These are phyloP conservation scores for Dipodascopsis tothii DNA, from an alignment of 805 yeast genomes.

Conservation along the genomic window DNA sequence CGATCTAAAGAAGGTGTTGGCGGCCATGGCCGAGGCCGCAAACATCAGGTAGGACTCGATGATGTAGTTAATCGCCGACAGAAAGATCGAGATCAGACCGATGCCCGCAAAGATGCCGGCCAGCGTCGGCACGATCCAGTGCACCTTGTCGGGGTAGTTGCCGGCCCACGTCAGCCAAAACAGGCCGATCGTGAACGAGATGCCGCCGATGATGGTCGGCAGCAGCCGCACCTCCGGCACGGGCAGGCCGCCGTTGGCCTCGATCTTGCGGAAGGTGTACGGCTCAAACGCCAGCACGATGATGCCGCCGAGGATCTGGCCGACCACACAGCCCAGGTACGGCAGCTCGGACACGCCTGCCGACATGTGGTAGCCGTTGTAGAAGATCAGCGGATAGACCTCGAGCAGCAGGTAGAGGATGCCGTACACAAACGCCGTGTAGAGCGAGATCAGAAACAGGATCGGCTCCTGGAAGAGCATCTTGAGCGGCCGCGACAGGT, in stretches of 20 bases:
- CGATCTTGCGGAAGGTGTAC: constrained; percentile 35
- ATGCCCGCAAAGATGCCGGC: constrained; percentile 57
- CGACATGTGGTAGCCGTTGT: constrained; percentile 48
- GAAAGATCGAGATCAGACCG: constrained; percentile 55
- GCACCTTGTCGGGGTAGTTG: constrained; percentile 43
- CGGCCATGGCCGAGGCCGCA: constrained; percentile 74
- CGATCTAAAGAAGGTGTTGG: constrained; percentile 61
- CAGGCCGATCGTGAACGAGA: constrained; percentile 51
- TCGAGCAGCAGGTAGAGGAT: constrained; percentile 53
- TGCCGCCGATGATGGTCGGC: constrained; percentile 42
- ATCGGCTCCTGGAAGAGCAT: constrained; percentile 36
- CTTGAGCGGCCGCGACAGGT: constrained; percentile 29
- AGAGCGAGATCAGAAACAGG: constrained; percentile 31
- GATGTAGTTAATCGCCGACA: constrained; percentile 58
- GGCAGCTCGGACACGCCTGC: constrained; percentile 64
- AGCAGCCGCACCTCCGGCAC: constrained; percentile 57
- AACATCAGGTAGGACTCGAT: constrained; percentile 55
- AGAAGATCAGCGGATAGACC: constrained; percentile 67
- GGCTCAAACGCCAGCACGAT: constrained; percentile 48
- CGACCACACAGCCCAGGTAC: constrained; percentile 64
- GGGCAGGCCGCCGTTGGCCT: constrained; percentile 45
- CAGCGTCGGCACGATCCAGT: constrained; percentile 55
- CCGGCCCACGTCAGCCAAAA: constrained; percentile 68
- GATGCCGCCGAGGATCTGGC: constrained; percentile 51
- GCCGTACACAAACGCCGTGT: constrained; percentile 36